Percentiles rank a stretch among this genome's conserved stretches.
Evolutionary conservation across 257 asterid genomes (phyloP).

Genomic region (Ballota nigra): DNA sequence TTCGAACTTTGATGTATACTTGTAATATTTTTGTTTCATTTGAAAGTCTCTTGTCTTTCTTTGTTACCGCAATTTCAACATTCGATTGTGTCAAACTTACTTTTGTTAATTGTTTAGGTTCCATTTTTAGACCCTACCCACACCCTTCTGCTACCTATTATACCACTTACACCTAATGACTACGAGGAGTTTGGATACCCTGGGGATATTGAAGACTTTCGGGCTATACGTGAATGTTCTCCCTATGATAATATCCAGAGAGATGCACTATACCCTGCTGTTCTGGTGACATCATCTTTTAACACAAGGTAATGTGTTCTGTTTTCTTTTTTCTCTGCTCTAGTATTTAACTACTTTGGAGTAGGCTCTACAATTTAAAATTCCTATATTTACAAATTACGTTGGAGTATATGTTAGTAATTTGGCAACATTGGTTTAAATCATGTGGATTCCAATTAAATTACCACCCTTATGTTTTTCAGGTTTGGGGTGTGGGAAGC

Average conservation of each 20-base stretch:
- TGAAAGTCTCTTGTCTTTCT: not conserved
- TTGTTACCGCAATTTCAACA: not conserved
- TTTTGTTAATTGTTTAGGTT: constrained; percentile 42
- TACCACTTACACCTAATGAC: constrained; percentile 75
- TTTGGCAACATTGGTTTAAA: not conserved
- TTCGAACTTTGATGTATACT: not conserved
- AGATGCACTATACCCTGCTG: constrained; percentile 62
- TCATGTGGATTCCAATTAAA: not conserved
- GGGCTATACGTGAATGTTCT: constrained; percentile 79
- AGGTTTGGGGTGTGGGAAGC: constrained; percentile 99
- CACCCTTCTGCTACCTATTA: constrained; percentile 73
- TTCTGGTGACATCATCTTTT: constrained; percentile 71
- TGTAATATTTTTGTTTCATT: not conserved
- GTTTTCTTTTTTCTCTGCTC: not conserved
- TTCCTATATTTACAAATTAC: too few relatives aligned
- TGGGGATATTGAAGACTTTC: constrained; percentile 76
- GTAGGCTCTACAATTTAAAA: not conserved
- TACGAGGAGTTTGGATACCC: constrained; percentile 98
- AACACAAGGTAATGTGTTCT: constrained; percentile 56
- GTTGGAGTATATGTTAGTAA: not conserved
- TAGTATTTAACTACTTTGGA: not conserved
- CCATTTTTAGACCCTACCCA: constrained; percentile 88
- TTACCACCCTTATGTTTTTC: constrained; percentile 12
- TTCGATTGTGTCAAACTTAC: constrained; percentile 31
- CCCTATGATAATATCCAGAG: constrained; percentile 84